Conservation (phyloP, 768 basidiomycete genomes). For the Boletus subparvulus region DNA sequence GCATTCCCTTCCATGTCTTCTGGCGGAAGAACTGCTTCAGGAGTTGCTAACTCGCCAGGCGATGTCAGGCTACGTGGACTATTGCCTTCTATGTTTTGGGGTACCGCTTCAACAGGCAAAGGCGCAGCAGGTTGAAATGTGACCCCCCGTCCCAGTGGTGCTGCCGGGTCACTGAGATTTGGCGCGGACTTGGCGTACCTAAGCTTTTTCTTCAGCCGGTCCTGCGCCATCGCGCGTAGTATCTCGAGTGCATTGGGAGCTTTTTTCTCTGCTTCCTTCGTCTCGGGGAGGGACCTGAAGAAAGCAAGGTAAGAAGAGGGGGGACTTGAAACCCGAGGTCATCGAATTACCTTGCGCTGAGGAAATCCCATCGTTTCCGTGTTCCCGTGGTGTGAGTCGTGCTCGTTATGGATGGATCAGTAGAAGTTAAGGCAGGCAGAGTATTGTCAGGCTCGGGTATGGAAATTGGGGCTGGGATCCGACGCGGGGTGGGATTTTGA, state of each 20-base stretch:
- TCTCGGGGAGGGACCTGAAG: conserved; percentile 14
- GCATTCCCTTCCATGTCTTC: conserved; percentile 19
- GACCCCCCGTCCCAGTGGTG: neutral
- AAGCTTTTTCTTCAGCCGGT: conserved; percentile 20
- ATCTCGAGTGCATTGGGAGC: neutral
- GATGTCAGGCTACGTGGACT: neutral
- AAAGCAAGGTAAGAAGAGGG: neutral
- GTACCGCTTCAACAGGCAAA: neutral
- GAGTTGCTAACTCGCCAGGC: neutral
- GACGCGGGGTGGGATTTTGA: neutral
- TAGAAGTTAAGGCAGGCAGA: neutral
- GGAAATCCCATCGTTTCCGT: conserved; percentile 17
- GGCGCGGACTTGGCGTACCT: conserved; percentile 26
- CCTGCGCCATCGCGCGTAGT: conserved; percentile 15
- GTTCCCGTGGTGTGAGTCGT: neutral
- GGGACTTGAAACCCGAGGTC: neutral
- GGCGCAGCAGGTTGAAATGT: neutral
- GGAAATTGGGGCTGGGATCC: conserved; percentile 11
- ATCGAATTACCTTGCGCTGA: conserved; percentile 20
- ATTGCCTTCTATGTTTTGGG: neutral
- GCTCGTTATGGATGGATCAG: neutral
- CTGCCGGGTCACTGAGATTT: conserved; percentile 14
- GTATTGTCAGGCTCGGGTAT: conserved; percentile 9
- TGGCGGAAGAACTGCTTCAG: neutral
- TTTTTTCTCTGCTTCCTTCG: conserved; percentile 8